These are phyloP conservation scores for Onygenales sp. DNA, from an alignment of 2,329 filamentous ascomycete species.

Conservation along the genomic window DNA sequence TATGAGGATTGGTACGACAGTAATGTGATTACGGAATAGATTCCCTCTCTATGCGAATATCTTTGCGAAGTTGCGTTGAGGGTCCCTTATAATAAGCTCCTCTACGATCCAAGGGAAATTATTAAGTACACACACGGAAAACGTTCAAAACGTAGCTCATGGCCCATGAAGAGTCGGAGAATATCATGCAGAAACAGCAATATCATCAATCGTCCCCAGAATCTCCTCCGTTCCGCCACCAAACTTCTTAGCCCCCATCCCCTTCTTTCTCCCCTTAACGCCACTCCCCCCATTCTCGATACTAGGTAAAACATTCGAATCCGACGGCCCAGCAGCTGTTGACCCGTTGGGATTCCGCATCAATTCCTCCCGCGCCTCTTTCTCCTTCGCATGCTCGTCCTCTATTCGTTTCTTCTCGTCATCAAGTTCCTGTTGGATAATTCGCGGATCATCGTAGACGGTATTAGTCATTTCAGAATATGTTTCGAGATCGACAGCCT, in stretches of 20 bases:
- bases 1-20: too few species aligned
- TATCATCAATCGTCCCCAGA: slow-evolving; percentile 27
- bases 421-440: slow-evolving; percentile 32
- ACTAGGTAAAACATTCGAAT: slow-evolving; percentile 18
- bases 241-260: slow-evolving; percentile 10
- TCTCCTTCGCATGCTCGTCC: slow-evolving; percentile 37
- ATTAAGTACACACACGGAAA: too few species aligned
- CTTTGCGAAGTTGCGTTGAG: too few species aligned
- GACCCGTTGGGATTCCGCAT: slow-evolving; percentile 31
- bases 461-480: slow-evolving; percentile 39
- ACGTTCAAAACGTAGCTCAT: too few species aligned
- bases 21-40: too few species aligned
- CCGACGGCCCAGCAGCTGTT: slow-evolving; percentile 3
- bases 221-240: slow-evolving; percentile 32
- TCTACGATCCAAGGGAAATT: too few species aligned
- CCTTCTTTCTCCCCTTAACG: slow-evolving; percentile 18
- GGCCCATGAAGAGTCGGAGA: too few species aligned
- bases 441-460: slow-evolving; percentile 30
- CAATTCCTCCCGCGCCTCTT: slow-evolving; percentile 33
- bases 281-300: slow-evolving; percentile 20
- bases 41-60: too few species aligned
- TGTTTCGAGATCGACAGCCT: slow-evolving; percentile 33
- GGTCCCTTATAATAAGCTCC: too few species aligned
- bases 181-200: not conserved
- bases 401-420: slow-evolving; percentile 38